These are phyloP conservation scores for Pseudogymnoascus sp. DNA, from an alignment of 2,329 filamentous ascomycete species.

Conservation along the genomic window DNA sequence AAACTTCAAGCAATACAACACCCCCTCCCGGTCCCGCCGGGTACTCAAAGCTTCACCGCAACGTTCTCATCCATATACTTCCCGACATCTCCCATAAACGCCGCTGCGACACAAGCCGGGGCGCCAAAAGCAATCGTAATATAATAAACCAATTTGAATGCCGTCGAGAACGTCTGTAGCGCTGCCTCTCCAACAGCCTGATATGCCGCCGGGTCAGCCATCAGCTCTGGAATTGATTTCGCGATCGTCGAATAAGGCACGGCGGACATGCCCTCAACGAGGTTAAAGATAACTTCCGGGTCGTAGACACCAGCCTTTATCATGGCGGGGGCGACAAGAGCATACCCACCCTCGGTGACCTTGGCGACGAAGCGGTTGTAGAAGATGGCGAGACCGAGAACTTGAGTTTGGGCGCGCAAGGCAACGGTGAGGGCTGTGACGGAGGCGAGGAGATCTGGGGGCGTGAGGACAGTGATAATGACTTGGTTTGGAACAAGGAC, in stretches of 20 bases:
- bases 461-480: slow-evolving; percentile 59
- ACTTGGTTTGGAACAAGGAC: slow-evolving; percentile 60
- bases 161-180: slow-evolving; percentile 19
- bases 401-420: slow-evolving; percentile 57
- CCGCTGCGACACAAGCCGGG: slow-evolving; percentile 40
- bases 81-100: slow-evolving; percentile 43
- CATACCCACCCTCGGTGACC: slow-evolving; percentile 17
- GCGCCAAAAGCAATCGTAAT: slow-evolving; percentile 46
- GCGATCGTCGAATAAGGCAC: background rate
- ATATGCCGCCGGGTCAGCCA: background rate
- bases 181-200: background rate
- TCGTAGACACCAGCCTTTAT: background rate
- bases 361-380: slow-evolving; percentile 44
- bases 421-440: slow-evolving; percentile 58
- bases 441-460: slow-evolving; percentile 60
- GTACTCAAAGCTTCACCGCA: slow-evolving; percentile 34
- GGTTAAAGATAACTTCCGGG: background rate
- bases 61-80: slow-evolving; percentile 42
- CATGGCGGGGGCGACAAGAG: background rate
- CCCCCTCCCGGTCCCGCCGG: background rate
- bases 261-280: background rate
- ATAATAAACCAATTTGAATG: slow-evolving; percentile 46
- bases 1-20: background rate
- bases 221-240: background rate
- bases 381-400: slow-evolving; percentile 51